Evolutionary conservation across 1,284 basidiomycete species (phyloP).

Genomic region (Tilletia indica): DNA sequence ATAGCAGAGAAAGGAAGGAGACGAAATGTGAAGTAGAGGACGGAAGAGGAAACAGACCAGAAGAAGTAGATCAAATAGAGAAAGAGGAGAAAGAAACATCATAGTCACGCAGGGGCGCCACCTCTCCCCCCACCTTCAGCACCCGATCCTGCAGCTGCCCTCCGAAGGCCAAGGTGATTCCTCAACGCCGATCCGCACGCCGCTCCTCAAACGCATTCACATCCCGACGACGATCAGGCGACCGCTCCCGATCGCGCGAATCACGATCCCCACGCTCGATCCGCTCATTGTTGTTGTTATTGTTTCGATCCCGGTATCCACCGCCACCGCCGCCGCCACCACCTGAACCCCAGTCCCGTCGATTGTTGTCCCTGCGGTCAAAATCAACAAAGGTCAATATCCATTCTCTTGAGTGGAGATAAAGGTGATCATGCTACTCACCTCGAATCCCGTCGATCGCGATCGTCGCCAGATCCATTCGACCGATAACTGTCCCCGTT

Average conservation of each 20-base stretch:
- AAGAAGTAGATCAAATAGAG: no score
- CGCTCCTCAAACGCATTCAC: not conserved
- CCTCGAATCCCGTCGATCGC: not conserved
- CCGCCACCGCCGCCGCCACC: not conserved
- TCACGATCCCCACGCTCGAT: not conserved
- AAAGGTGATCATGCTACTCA: not conserved
- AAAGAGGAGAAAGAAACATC: no score
- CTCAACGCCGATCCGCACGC: constrained; percentile 5
- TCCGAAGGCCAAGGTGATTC: no score
- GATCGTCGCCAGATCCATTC: not conserved
- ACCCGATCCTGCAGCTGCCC: no score
- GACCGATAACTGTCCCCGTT: not conserved
- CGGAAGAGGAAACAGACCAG: no score
- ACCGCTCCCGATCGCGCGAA: constrained; percentile 6
- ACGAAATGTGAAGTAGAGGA: no score
- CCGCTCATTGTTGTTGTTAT: not conserved
- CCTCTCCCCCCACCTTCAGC: no score
- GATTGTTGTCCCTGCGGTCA: not conserved
- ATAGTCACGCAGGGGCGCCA: no score
- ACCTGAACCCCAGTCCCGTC: not conserved
- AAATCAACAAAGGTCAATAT: not conserved
- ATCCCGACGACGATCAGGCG: constrained; percentile 4
- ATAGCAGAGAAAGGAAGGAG: no score
- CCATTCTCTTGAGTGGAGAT: not conserved
- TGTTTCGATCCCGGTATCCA: not conserved